These are phyloP conservation scores for Phytophthora uliginosa DNA, from an alignment of 352 stramenopile species.

Conservation along the genomic window DNA sequence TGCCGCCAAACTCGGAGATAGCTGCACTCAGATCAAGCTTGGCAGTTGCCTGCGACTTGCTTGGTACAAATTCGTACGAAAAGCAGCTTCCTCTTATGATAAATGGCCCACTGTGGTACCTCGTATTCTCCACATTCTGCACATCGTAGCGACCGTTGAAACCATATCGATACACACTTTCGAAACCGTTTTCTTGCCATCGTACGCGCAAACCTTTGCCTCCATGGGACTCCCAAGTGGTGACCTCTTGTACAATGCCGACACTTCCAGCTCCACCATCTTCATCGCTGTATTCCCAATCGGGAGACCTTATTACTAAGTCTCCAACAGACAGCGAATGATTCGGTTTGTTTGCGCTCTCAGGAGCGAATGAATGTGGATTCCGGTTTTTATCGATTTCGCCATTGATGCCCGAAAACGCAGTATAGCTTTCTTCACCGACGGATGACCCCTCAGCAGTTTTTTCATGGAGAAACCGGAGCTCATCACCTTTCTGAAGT, in stretches of 20 bases:
- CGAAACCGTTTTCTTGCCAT: slow-evolving; percentile 52
- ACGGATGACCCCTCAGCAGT: not conserved
- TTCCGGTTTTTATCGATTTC: slow-evolving; percentile 33
- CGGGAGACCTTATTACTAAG: slow-evolving; percentile 62
- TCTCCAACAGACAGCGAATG: slow-evolving; percentile 55
- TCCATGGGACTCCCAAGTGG: slow-evolving; percentile 54
- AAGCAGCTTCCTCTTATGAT: slow-evolving; percentile 57
- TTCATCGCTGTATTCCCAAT: slow-evolving; percentile 84
- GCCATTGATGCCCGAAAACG: slow-evolving; percentile 50
- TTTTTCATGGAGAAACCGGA: slow-evolving; percentile 33
- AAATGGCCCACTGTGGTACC: slow-evolving; percentile 41
- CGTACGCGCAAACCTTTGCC: slow-evolving; percentile 68
- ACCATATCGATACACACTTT: slow-evolving; percentile 73
- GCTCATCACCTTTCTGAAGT: slow-evolving; percentile 41
- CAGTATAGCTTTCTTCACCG: not conserved
- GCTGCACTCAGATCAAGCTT: slow-evolving; percentile 24
- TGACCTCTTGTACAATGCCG: slow-evolving; percentile 65
- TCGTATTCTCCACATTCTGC: slow-evolving; percentile 33
- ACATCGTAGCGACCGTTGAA: slow-evolving; percentile 74
- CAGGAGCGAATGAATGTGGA: slow-evolving; percentile 53
- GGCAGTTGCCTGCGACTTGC: slow-evolving; percentile 5
- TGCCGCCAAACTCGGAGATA: slow-evolving; percentile 24
- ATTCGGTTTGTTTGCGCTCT: slow-evolving; percentile 35
- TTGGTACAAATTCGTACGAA: slow-evolving; percentile 49
- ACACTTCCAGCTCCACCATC: slow-evolving; percentile 71